These are phyloP conservation scores for Juglanconis oblonga DNA, from an alignment of 2,329 filamentous ascomycete genomes.

Conservation along the genomic window DNA sequence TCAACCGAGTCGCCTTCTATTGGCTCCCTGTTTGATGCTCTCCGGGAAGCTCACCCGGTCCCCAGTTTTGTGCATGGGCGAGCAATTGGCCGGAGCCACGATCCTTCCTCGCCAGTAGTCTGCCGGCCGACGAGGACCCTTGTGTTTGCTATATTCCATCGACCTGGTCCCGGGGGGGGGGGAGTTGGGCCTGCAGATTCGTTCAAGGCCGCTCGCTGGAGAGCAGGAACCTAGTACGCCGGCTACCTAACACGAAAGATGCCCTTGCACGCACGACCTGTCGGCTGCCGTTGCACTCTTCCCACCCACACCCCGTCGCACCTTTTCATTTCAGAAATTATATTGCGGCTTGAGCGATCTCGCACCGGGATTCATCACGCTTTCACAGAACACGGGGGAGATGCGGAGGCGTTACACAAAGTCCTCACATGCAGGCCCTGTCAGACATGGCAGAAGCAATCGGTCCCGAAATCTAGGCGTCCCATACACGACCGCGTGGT, in stretches of 20 bases:
- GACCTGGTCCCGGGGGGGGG: too few relatives aligned
- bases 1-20: neutral
- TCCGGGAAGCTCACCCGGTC: neutral
- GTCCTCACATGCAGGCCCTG: neutral
- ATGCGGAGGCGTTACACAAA: slow-evolving; percentile 2
- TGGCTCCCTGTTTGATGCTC: neutral
- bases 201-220: too few relatives aligned
- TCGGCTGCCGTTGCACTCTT: neutral
- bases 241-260: neutral
- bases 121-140: too few relatives aligned
- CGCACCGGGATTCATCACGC: neutral
- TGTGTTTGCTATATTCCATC: too few relatives aligned
- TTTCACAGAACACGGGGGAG: neutral
- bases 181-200: too few relatives aligned
- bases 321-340: slow-evolving; percentile 1
- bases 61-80: neutral
- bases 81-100: too few relatives aligned
- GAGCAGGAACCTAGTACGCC: neutral
- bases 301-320: too few relatives aligned
- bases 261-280: neutral
- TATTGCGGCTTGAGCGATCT: neutral
- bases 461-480: slow-evolving; percentile 1
- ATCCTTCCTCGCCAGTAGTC: too few relatives aligned
- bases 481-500: neutral
- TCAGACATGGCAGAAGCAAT: slow-evolving; percentile 7